A percentile compares a stretch with the other conserved stretches of the same genome.
Conservation (phyloP, 352 stramenopile genomes). For the Achlya hypogyna region DNA sequence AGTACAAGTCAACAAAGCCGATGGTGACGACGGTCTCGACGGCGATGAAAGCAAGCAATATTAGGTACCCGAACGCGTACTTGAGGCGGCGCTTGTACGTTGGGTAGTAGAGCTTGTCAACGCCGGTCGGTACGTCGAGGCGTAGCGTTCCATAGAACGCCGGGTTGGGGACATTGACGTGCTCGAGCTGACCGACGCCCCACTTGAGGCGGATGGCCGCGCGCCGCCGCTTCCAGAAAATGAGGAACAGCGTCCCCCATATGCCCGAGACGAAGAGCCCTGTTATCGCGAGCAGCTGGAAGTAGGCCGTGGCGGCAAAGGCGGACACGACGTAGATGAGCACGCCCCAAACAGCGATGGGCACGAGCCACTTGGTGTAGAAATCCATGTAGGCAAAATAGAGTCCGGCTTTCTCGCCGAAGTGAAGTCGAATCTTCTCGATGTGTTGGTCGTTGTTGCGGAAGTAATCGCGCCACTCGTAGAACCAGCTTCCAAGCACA, state of each 20-base stretch:
- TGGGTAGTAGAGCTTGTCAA: background rate
- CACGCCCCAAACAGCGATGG: slow-evolving; percentile 14
- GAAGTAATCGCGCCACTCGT: slow-evolving; percentile 20
- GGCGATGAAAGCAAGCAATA: slow-evolving; percentile 17
- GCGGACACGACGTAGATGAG: slow-evolving; percentile 16
- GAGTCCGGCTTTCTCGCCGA: slow-evolving; percentile 15
- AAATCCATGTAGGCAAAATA: slow-evolving; percentile 25
- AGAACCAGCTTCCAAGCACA: slow-evolving; percentile 9
- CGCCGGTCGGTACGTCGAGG: background rate
- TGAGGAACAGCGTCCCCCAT: slow-evolving; percentile 21
- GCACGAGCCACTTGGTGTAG: slow-evolving; percentile 22
- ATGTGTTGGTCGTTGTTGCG: slow-evolving; percentile 16
- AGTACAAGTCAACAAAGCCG: slow-evolving; percentile 23
- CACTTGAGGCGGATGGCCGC: slow-evolving; percentile 14
- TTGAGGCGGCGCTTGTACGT: slow-evolving; percentile 21
- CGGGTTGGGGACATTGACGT: slow-evolving; percentile 9
- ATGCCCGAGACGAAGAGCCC: slow-evolving; percentile 16
- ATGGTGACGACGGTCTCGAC: slow-evolving; percentile 21
- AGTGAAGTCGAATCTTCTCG: slow-evolving; percentile 20
- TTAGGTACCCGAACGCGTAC: slow-evolving; percentile 15
- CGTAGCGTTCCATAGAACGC: background rate
- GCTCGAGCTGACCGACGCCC: slow-evolving; percentile 16
- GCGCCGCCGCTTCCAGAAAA: slow-evolving; percentile 18
- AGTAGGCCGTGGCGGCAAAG: slow-evolving; percentile 12
- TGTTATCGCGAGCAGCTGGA: slow-evolving; percentile 13